Base-by-base conservation (phyloP, 1,139 yeast species). In the Geotrichum reessii region DNA sequence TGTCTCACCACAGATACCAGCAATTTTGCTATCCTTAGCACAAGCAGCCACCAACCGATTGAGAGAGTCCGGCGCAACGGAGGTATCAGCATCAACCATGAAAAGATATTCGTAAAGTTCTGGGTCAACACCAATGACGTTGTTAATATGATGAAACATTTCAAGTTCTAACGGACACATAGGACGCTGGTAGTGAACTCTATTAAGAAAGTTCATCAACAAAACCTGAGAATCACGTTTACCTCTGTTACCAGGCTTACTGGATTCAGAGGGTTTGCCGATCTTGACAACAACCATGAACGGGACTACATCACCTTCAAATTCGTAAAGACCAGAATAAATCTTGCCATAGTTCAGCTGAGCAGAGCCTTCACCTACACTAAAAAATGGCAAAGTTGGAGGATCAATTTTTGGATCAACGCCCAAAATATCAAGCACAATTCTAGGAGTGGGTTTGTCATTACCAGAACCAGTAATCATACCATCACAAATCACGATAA, bases 1-100 rank as follows among this genome's bases (percentile, higher is more conserved):
- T 3, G 78, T 75, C 59, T 75, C 78, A 42, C 78, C 78, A 62
- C 78, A 75, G 4, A 74, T 72, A 8, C 77, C 78, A 2, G 74
- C 73, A 59, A 75, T 69, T 58, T 68, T 69, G 53, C 71, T 66
- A 58, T 75, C 77, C 57, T 71, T 66, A 7, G 71, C 63, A 61
- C 76, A 74, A 7, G 73, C 73, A 4, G 78, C 71, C 1, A 75
- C 75, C 57, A 75, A 63, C 7, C 76, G 67, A 21, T 74, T 73
- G 42, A 74, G 64, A 5, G 77, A 66, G 53, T 75, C 78, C 1
- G 70, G 71, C 19, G 65, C 63, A 14, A 75, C 78, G 28, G 66
- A 65, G 0, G 78, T 75, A 63, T 75, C 78, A 42, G 78, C 78
- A 64, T 75, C 78, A 11, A 75, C 74, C 64, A 74, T 74, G 59